phyloP scores from a whole-genome alignment of 2,329 filamentous ascomycete genomes.

The Acephala macrosclerotiorum region DNA sequence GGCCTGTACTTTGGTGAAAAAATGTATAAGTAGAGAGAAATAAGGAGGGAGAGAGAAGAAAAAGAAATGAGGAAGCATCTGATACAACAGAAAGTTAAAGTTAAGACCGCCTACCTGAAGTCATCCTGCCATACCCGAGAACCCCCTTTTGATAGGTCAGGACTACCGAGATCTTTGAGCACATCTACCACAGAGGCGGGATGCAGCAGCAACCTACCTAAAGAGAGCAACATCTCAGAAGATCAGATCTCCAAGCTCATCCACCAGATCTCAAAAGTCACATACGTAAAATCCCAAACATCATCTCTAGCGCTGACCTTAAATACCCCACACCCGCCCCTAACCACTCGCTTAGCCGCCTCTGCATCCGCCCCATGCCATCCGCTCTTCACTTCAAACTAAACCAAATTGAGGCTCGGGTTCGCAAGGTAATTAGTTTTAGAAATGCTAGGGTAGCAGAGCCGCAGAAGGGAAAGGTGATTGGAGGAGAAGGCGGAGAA shows the following conservation, averaged over 20 bases:
- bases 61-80: background rate
- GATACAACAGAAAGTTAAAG: background rate
- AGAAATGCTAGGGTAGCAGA: too few relatives aligned
- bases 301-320: constrained; percentile 12
- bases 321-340: constrained; percentile 5
- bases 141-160: background rate
- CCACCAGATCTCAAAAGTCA: background rate
- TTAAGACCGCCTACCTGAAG: too few relatives aligned
- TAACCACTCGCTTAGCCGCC: constrained; percentile 14
- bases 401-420: constrained; percentile 5
- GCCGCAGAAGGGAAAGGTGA: background rate
- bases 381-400: background rate
- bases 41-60: background rate
- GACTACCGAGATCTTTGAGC: background rate
- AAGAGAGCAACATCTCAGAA: too few relatives aligned
- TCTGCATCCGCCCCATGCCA: constrained; percentile 17
- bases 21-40: too few relatives aligned
- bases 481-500: background rate
- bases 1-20: too few relatives aligned
- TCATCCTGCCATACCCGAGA: too few relatives aligned
- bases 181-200: too few relatives aligned
- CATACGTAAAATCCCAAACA: background rate
- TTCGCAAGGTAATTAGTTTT: constrained; percentile 3
- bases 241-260: background rate
- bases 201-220: too few relatives aligned